Evolutionary conservation across 352 stramenopile genomes (phyloP).

Genomic region (Pythium folliculosum): DNA sequence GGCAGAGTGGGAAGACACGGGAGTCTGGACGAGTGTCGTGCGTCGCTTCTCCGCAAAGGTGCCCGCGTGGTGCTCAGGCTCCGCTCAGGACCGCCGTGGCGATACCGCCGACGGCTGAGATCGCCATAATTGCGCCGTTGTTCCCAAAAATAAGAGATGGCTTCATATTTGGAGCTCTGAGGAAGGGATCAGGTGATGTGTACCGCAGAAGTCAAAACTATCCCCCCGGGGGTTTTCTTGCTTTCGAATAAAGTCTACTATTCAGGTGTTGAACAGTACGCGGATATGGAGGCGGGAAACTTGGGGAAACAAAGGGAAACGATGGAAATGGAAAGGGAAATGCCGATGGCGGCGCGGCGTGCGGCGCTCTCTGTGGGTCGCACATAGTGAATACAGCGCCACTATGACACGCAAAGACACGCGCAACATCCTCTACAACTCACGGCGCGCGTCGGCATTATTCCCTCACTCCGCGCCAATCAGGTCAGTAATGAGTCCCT

Average conservation of each 20-base stretch:
- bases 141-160: background rate
- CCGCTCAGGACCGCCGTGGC: background rate
- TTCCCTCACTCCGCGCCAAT: too few species aligned
- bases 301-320: background rate
- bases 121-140: background rate
- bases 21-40: background rate
- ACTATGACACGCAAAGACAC: too few species aligned
- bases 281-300: background rate
- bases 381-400: too few species aligned
- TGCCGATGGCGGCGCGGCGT: too few species aligned
- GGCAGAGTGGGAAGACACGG: too few species aligned
- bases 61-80: background rate
- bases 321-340: background rate
- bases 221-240: background rate
- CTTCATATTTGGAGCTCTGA: background rate
- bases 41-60: background rate
- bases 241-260: background rate
- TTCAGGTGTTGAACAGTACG: background rate
- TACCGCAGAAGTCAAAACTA: background rate
- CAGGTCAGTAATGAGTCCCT: too few species aligned
- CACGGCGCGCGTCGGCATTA: too few species aligned
- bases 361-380: background rate
- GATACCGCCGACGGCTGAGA: background rate
- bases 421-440: too few species aligned
- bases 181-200: background rate